Evolutionary conservation across 352 stramenopile genomes (phyloP).

Genomic region (Pythium sp.): DNA sequence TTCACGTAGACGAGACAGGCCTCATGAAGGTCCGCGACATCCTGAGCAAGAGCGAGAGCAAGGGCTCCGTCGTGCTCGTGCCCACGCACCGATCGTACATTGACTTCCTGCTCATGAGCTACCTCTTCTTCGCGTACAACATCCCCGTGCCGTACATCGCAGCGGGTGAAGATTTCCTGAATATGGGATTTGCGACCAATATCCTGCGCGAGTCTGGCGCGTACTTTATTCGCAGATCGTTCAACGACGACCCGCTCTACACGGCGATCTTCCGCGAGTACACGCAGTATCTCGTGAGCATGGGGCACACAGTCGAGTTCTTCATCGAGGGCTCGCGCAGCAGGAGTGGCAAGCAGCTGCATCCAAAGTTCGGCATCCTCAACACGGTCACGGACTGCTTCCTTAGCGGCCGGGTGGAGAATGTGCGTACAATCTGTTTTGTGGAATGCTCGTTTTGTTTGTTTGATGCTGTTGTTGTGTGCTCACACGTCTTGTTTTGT

Average conservation of each 20-base stretch:
- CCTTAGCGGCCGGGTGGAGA: conserved; percentile 64
- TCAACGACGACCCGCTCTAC: conserved; percentile 73
- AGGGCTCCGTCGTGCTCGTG: conserved; percentile 76
- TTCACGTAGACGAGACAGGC: conserved; percentile 81
- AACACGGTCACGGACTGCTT: conserved; percentile 72
- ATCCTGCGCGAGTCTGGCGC: conserved; percentile 67
- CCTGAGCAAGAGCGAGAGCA: conserved; percentile 27
- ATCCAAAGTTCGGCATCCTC: conserved; percentile 80
- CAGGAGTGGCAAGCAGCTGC: conserved; percentile 78
- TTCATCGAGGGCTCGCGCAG: conserved; percentile 86
- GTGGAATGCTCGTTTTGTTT: not conserved
- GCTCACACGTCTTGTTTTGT: conserved; percentile 1
- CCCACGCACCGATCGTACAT: conserved; percentile 84
- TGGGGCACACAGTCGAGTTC: conserved; percentile 82
- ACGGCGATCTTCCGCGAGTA: conserved; percentile 77
- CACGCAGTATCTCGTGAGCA: conserved; percentile 72
- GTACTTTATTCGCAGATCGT: conserved; percentile 81
- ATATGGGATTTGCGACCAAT: conserved; percentile 66
- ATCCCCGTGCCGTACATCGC: conserved; percentile 82
- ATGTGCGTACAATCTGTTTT: conserved; percentile 37
- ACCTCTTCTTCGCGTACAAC: conserved; percentile 88
- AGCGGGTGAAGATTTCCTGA: conserved; percentile 76
- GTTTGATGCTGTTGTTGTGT: not conserved
- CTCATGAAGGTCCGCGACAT: conserved; percentile 68
- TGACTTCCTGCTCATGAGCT: conserved; percentile 85